Conservation (phyloP, 345 rosid species). For the Populus pruinosa region DNA sequence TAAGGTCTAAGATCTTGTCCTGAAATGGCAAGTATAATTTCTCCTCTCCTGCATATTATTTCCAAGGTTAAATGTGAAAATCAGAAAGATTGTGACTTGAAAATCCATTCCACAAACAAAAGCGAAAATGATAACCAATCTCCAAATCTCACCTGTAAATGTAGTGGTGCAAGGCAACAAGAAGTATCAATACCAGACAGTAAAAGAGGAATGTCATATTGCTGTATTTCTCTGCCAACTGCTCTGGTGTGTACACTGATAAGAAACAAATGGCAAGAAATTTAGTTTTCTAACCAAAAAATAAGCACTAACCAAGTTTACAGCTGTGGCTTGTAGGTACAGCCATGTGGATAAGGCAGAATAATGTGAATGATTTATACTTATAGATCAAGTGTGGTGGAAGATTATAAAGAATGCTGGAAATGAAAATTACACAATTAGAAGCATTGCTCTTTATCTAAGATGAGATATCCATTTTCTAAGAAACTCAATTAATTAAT, state of each 20-base stretch:
- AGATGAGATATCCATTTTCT: not conserved
- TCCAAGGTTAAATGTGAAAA: not conserved
- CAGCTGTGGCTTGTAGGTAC: not conserved
- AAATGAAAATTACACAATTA: too few relatives aligned
- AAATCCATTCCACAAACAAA: not conserved
- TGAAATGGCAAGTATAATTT: slow-evolving; percentile 54
- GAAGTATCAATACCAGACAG: slow-evolving; percentile 63
- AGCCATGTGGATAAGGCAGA: not conserved
- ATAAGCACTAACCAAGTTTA: not conserved
- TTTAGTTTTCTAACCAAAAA: not conserved
- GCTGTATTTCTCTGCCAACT: slow-evolving; percentile 93
- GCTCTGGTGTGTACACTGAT: slow-evolving; percentile 93
- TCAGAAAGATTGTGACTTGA: not conserved
- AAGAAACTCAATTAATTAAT: not conserved
- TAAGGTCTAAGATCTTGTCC: slow-evolving; percentile 75
- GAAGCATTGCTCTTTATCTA: not conserved
- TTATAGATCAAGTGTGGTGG: not conserved
- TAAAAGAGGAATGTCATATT: slow-evolving; percentile 75
- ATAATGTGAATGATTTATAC: not conserved
- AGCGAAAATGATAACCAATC: not conserved
- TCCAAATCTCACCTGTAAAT: slow-evolving; percentile 57
- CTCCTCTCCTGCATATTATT: slow-evolving; percentile 71
- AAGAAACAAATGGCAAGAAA: slow-evolving; percentile 1
- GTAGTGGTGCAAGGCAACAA: slow-evolving; percentile 70
- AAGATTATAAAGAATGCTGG: too few relatives aligned